A percentile compares a stretch with the other conserved stretches of the same genome.
phyloP scores from a whole-genome alignment of 768 basidiomycete species.

The Lentinula edodes region DNA sequence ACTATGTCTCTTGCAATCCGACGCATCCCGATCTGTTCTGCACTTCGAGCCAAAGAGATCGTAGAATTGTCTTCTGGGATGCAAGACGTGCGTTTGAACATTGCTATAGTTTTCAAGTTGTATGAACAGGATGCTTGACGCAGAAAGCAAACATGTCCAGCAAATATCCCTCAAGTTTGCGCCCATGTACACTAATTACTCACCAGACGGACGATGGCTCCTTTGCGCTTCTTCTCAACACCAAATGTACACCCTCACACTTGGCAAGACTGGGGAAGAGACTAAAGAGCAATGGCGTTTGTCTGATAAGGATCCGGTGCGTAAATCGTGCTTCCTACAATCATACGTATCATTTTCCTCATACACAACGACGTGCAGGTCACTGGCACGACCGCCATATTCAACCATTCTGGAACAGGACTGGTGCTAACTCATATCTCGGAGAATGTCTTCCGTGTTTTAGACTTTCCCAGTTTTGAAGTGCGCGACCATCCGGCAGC shows the following conservation, averaged over 20 bases:
- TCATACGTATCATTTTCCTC: slow-evolving; percentile 17
- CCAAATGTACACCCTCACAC: slow-evolving; percentile 56
- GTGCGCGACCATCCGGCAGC: slow-evolving; percentile 61
- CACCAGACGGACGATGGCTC: slow-evolving; percentile 65
- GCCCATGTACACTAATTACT: slow-evolving; percentile 62
- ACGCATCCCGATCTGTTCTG: slow-evolving; percentile 81
- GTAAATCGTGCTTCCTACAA: slow-evolving; percentile 17
- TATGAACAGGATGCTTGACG: neutral
- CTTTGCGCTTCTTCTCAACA: slow-evolving; percentile 58
- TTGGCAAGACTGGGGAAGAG: slow-evolving; percentile 48
- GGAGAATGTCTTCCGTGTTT: slow-evolving; percentile 59
- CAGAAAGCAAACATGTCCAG: slow-evolving; percentile 70
- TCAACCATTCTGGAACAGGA: slow-evolving; percentile 72
- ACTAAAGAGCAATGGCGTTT: slow-evolving; percentile 40
- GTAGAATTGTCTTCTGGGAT: slow-evolving; percentile 78
- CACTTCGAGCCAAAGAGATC: slow-evolving; percentile 72
- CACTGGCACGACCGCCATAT: slow-evolving; percentile 62
- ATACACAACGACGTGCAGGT: slow-evolving; percentile 23
- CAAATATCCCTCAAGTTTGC: slow-evolving; percentile 52
- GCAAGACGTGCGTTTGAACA: slow-evolving; percentile 55
- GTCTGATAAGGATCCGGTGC: slow-evolving; percentile 50
- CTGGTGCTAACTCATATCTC: slow-evolving; percentile 61
- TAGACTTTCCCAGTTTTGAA: slow-evolving; percentile 62
- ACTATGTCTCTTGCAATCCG: slow-evolving; percentile 81
- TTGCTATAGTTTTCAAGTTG: neutral